phyloP scores from a whole-genome alignment of 108 stramenopile genomes.

The Cyclotella baltica region DNA sequence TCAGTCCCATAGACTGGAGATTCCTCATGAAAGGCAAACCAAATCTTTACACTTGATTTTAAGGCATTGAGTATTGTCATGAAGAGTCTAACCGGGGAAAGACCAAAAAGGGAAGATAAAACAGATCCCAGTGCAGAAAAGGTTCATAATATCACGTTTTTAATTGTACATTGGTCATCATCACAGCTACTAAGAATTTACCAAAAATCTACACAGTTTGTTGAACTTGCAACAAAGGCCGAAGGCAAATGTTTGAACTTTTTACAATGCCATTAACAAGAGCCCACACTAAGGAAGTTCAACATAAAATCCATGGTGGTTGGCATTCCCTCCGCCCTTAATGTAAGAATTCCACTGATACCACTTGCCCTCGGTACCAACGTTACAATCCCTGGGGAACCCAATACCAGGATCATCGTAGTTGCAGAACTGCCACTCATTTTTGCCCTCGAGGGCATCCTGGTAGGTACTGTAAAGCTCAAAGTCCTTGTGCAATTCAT shows the following conservation, averaged over 20 bases:
- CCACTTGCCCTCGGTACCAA: neutral
- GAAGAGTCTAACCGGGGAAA: too few species aligned
- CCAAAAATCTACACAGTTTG: too few species aligned
- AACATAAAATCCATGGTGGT: constrained; percentile 43
- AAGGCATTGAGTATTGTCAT: too few species aligned
- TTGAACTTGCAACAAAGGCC: too few species aligned
- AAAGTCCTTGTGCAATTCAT: constrained; percentile 35
- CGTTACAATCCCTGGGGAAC: constrained; percentile 47
- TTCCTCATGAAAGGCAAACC: too few species aligned
- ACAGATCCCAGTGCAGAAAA: too few species aligned
- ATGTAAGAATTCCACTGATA: constrained; percentile 43
- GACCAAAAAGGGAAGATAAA: too few species aligned
- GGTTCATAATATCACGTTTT: too few species aligned
- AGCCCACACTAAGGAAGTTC: constrained; percentile 20
- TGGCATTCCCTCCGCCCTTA: constrained; percentile 7
- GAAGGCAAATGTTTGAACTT: neutral
- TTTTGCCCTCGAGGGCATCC: constrained; percentile 37
- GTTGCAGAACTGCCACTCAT: constrained; percentile 42
- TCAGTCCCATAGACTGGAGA: too few species aligned
- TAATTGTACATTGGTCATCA: too few species aligned
- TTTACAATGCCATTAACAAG: neutral
- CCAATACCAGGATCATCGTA: constrained; percentile 36
- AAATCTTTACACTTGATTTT: too few species aligned
- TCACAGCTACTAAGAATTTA: too few species aligned
- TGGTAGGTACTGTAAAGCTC: constrained; percentile 44